Base-by-base conservation (phyloP, 192 early-diverging fungal genomes). In the Coemansia furcata region DNA sequence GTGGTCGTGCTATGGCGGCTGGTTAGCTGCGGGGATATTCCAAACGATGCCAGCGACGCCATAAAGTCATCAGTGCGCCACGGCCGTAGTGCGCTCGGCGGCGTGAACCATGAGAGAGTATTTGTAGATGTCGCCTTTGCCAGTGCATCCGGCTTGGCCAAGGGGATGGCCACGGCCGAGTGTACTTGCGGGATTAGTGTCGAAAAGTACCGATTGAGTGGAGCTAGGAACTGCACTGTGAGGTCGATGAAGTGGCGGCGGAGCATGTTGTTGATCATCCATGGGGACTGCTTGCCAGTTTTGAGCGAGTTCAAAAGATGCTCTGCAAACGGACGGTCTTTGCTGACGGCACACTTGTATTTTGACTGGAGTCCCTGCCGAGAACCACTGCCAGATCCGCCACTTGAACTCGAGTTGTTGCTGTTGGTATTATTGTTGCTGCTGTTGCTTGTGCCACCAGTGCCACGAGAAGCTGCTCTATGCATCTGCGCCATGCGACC, bases 141-240 rank as follows among this genome's bases (percentile, higher is more conserved):
- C 42, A 80, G 74, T 7, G 43, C 46, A 19, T 62, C 50, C 37
- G 23, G 17, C 39, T 17, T 63, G 58, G 37, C 43, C 33, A 23
- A 17, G 12, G 71, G 75, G 6, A 78, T 69, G 42, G 63, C 72
- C 19, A 67, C 71, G 1, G 80, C 59, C 42, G 80, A 78, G 46
- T 71, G 83, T 32, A 83, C 85, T 42, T 87, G 86, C 2, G 95
- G 91, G 49, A 99, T 87, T 60, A 97, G 74, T 3, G 91, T 91
- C 67, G 91, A 88, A 77, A 96, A 99, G 72, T 98, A 94, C 14
- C 93, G 88, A 69, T 98, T 94, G 59, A 99, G 80, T n/a, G 97
- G 97, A 30, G 92, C 93, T 66, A 99, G 76, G 68, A 99, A 97
- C 80, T 91, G 87, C 68, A 95, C 94, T 0, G 96, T 95, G 46